A percentile compares a stretch with the other conserved stretches of the same genome.
Conservation (phyloP, 805 yeast genomes). For the Myxozyma kluyveri region DNA sequence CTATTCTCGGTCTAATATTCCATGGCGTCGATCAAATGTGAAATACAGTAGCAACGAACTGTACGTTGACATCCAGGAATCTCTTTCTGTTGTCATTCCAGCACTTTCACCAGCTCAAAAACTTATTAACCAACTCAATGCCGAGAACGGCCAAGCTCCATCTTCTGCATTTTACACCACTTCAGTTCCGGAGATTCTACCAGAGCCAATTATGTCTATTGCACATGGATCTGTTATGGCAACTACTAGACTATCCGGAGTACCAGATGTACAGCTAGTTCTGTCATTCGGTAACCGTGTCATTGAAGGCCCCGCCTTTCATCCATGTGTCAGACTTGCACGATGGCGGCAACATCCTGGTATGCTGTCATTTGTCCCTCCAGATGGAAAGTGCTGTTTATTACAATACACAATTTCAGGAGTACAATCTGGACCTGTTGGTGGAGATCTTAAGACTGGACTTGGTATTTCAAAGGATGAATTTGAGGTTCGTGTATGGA, state of each 20-base stretch:
- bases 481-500: conserved; percentile 58
- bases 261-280: conserved; percentile 64
- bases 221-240: conserved; percentile 65
- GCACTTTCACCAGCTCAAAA: conserved; percentile 23
- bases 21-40: conserved; percentile 80
- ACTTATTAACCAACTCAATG: conserved; percentile 14
- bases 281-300: conserved; percentile 39
- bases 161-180: conserved; percentile 35
- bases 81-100: conserved; percentile 32
- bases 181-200: conserved; percentile 18
- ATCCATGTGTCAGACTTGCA: conserved; percentile 60
- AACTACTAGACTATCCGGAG: conserved; percentile 69
- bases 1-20: conserved; percentile 42
- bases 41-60: conserved; percentile 77
- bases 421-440: conserved; percentile 51
- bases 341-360: conserved; percentile 52
- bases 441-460: conserved; percentile 53
- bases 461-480: conserved; percentile 55
- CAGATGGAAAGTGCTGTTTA: conserved; percentile 63
- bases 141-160: conserved; percentile 1
- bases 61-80: conserved; percentile 77
- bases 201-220: conserved; percentile 34
- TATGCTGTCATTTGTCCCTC: conserved; percentile 70
- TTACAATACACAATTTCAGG: conserved; percentile 46
- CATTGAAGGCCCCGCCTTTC: conserved; percentile 54